phyloP scores from a whole-genome alignment of 805 yeast genomes.

The Torulaspora quercuum region DNA sequence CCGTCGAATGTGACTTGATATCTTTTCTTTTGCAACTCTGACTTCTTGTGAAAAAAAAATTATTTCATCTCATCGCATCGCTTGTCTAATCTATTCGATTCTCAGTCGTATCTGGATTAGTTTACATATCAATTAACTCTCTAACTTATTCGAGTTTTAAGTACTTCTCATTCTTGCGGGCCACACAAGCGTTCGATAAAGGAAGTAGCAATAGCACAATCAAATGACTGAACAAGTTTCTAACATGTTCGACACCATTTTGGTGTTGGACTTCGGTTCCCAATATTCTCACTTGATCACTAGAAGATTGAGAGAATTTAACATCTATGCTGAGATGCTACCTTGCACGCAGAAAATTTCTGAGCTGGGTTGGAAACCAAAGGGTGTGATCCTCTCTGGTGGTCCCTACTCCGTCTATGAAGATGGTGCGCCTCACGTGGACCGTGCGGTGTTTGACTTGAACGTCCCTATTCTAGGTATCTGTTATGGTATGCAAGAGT shows the following conservation, averaged over 20 bases:
- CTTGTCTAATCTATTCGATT: constrained; percentile 1
- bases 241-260: constrained; percentile 89
- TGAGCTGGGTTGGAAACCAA: constrained; percentile 91
- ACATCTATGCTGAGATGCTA: constrained; percentile 97
- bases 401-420: constrained; percentile 98
- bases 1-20: too few species aligned
- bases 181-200: too few species aligned
- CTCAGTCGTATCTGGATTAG: background rate
- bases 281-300: constrained; percentile 97
- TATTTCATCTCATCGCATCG: constrained; percentile 16
- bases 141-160: background rate
- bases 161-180: background rate
- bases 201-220: too few species aligned
- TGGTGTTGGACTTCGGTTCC: constrained; percentile 97
- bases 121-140: too few species aligned
- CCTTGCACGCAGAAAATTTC: constrained; percentile 98
- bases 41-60: constrained; percentile 7
- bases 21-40: constrained; percentile 2
- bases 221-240: constrained; percentile 58
- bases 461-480: constrained; percentile 94
- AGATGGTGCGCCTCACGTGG: constrained; percentile 95
- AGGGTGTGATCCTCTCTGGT: constrained; percentile 93
- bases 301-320: constrained; percentile 95
- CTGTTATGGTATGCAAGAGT: constrained; percentile 98
- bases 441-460: constrained; percentile 85